These are phyloP conservation scores for Populus hybrid DNA, from an alignment of 441 rosid genomes.

Conservation along the genomic window DNA sequence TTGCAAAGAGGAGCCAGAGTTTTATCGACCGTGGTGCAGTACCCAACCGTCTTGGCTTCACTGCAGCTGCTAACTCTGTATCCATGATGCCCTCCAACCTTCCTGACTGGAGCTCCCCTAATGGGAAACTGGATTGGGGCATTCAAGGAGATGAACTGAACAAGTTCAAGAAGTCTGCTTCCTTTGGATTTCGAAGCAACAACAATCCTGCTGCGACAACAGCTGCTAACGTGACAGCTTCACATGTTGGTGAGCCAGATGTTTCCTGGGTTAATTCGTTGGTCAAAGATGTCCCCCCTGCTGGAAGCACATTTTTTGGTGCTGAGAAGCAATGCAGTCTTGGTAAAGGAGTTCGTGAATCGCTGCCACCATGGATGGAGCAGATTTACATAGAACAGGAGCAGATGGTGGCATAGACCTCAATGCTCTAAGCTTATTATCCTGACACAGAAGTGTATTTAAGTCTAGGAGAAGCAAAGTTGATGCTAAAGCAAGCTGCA, in stretches of 20 bases:
- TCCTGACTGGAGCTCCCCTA: conserved; percentile 72
- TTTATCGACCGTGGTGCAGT: conserved; percentile 65
- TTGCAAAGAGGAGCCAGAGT: conserved; percentile 84
- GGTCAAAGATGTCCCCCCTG: conserved; percentile 63
- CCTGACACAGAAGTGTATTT: conserved; percentile 9
- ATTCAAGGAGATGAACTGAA: conserved; percentile 76
- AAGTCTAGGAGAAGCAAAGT: not conserved
- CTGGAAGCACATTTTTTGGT: conserved; percentile 27
- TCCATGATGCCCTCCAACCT: conserved; percentile 48
- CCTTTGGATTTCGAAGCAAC: conserved; percentile 65
- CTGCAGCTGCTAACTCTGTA: conserved; percentile 44
- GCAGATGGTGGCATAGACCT: conserved; percentile 79
- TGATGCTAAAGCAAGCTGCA: not conserved
- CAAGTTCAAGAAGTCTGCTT: conserved; percentile 77
- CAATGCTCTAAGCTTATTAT: not conserved
- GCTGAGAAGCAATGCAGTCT: conserved; percentile 34
- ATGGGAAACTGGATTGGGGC: conserved; percentile 85
- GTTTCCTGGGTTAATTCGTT: conserved; percentile 86
- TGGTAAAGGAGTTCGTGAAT: conserved; percentile 29
- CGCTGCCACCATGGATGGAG: conserved; percentile 62
- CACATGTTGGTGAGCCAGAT: conserved; percentile 58
- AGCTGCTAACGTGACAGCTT: conserved; percentile 14
- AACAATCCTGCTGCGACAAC: conserved; percentile 5
- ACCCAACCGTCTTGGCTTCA: conserved; percentile 30
- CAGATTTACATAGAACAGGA: conserved; percentile 81